A percentile compares a stretch with the other conserved stretches of the same genome.
These are phyloP conservation scores for Lichtheimia corymbifera DNA, from an alignment of 371 early-diverging fungal genomes.

Conservation along the genomic window DNA sequence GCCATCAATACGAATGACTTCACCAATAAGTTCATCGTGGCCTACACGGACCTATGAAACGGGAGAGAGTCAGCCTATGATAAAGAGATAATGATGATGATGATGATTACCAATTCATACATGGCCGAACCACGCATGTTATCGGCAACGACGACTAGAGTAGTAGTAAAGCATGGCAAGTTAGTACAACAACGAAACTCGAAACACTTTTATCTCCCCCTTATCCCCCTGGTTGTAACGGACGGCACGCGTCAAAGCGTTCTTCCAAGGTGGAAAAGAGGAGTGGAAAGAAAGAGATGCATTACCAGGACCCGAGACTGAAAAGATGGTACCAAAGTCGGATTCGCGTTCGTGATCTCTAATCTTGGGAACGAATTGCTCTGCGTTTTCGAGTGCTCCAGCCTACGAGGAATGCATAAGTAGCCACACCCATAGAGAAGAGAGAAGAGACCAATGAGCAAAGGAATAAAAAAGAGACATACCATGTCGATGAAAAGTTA, in stretches of 20 bases:
- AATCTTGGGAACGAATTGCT: constrained; percentile 75
- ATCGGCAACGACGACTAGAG: constrained; percentile 98
- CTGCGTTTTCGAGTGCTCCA: constrained; percentile 84
- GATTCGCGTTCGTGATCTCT: constrained; percentile 89
- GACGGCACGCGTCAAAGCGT: constrained; percentile 2
- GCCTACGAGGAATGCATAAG: constrained; percentile 48
- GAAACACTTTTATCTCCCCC: constrained; percentile 3
- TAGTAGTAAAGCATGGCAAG: constrained; percentile 2
- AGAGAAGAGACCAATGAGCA: too few species aligned
- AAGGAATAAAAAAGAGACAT: too few species aligned
- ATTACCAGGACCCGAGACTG: constrained; percentile 98
- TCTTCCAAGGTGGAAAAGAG: not conserved
- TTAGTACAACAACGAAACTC: not conserved
- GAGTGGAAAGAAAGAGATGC: not conserved
- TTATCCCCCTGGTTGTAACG: constrained; percentile 1
- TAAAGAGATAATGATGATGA: too few species aligned
- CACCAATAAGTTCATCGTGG: constrained; percentile 96
- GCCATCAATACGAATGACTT: constrained; percentile 99
- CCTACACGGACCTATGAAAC: constrained; percentile 93
- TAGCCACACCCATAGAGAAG: too few species aligned
- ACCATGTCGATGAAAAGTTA: too few species aligned
- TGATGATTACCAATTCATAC: constrained; percentile 99
- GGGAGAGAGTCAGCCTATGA: not conserved
- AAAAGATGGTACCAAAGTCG: constrained; percentile 92
- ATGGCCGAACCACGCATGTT: constrained; percentile 99